Evolutionary conservation across 73 alveolate species (phyloP), one percentile per base, ranked within the genome.

Genomic region (Paramecium pentaurelia): DNA sequence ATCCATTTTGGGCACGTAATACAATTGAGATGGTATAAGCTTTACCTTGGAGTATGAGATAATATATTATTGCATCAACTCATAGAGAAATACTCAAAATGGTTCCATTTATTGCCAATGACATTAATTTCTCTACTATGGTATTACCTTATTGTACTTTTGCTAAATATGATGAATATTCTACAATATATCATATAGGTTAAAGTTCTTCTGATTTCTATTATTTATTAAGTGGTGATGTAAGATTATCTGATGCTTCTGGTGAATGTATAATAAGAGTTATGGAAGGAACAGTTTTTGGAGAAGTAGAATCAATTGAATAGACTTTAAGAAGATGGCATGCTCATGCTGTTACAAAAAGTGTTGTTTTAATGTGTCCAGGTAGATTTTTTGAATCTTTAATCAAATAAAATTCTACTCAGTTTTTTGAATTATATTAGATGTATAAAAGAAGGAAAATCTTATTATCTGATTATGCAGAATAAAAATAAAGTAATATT

Each of bases 281-380:
- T 2, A 86, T 86, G 95, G 86, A 77, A 49, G 95, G 95, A n/a
- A 37, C 88, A 5, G 88, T 47, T 28, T 92, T 92, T 47, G 95
- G 95, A 32, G 95, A 92, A 92, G 88, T 92, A 71, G 95, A 92
- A 54, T 14, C 90, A 7, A 25, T 92, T 1, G 86, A 49, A 85
- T 25, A 92, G 20, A 80, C 77, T 25, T 71, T 93, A 34, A 85
- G 95, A 16, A 37, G 37, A 22, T 80, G 58, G 47, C 70, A 73
- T 64, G 94, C 92, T 18, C 58, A 44, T 51, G 49, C 95, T 10
- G 36, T 75, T 40, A 37, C 58, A 10, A 75, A 75, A 75, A 34
- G 60, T 14, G 25, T 40, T 37, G 60, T 75, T 10, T 6, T 75
- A n/a, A 75, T 75, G 36, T 75, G 88, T 3, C 88, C 88, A n/a